Base-by-base conservation (phyloP, 2,329 filamentous ascomycete species). In the Talaromyces sp. region DNA sequence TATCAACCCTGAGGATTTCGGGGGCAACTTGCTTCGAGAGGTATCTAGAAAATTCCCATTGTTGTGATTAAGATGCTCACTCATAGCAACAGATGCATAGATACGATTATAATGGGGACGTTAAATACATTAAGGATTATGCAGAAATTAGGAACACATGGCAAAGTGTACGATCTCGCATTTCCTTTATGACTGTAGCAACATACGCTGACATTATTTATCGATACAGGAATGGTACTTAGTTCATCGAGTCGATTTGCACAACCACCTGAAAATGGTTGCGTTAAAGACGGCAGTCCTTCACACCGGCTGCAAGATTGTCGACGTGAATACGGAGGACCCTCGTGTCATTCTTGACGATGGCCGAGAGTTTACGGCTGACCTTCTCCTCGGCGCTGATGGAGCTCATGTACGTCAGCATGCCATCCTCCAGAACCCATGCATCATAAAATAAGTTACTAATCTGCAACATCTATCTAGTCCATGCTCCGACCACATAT, bases 191-290 rank as follows among this genome's bases (percentile, higher is more conserved):
- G 19, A 22, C 22, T 47, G 19, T 25, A 22, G 11, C 43, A 47
- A 22, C n/a, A 49, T 22, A 22, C 45, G 11, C 11, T 25, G 22
- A 49, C 27, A 27, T 27, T 27, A 4, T 3, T n/a, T 49, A 49
- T 10, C 3, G 10, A 22, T 11, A 19, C 17, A 74, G 73, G 72
- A 72, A 64, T 74, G 70, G 67, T 75, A 73, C 43, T 71, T 77
- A 2, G 73, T 76, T 11, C 79, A 81, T 66, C 73, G 79, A n/a
- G 75, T 80, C 27, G 79, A 81, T 65, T 69, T 82, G 50, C 79
- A 81, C 66, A 74, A 74, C 31, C 68, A 74, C 22, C 68, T 80
- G 3, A 75, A 76, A 58, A 33, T 71, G 22, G 69, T 75, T 25
- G 77, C 78, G 0, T n/a, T 68, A 6, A 60, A 71, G 37, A 71